A percentile compares a stretch with the other conserved stretches of the same genome.
phyloP scores from a whole-genome alignment of 1,284 basidiomycete species.

The Cutaneotrichosporon cyanovorans region DNA sequence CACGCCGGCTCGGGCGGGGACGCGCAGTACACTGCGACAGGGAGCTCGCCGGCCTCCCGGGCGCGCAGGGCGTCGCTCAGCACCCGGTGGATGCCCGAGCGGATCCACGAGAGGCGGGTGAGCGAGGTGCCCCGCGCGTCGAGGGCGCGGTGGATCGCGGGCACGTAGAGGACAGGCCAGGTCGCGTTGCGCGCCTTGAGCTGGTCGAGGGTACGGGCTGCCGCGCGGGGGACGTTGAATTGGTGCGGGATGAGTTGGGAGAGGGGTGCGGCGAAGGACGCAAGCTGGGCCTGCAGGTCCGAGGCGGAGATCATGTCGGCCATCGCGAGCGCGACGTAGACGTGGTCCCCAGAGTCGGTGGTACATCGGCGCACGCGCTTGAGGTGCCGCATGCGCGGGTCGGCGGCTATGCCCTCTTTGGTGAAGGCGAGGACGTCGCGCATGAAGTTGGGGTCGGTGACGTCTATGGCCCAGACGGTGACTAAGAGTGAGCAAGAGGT shows the following conservation, averaged over 20 bases:
- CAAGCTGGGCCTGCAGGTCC: conserved; percentile 31
- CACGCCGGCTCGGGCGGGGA: conserved; percentile 53
- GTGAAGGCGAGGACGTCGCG: conserved; percentile 9
- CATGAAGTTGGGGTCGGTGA: conserved; percentile 52
- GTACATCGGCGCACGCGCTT: conserved; percentile 57
- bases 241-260: conserved; percentile 52
- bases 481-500: conserved; percentile 44
- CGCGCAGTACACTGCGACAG: conserved; percentile 68
- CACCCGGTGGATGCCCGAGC: conserved; percentile 56
- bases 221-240: conserved; percentile 58
- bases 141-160: conserved; percentile 58
- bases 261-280: conserved; percentile 44
- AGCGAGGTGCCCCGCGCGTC: conserved; percentile 54
- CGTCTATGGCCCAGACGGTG: conserved; percentile 75
- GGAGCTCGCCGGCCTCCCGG: conserved; percentile 56
- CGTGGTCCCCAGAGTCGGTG: conserved; percentile 13
- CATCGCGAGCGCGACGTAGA: conserved; percentile 29
- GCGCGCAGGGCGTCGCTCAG: conserved; percentile 53
- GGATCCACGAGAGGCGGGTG: conserved; percentile 62
- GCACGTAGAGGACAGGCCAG: conserved; percentile 77
- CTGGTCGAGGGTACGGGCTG: conserved; percentile 64
- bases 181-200: conserved; percentile 58
- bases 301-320: conserved; percentile 15
- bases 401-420: conserved; percentile 16
- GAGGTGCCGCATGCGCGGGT: conserved; percentile 61